Conservation (phyloP, 345 rosid species). For the Stellera chamaejasme region DNA sequence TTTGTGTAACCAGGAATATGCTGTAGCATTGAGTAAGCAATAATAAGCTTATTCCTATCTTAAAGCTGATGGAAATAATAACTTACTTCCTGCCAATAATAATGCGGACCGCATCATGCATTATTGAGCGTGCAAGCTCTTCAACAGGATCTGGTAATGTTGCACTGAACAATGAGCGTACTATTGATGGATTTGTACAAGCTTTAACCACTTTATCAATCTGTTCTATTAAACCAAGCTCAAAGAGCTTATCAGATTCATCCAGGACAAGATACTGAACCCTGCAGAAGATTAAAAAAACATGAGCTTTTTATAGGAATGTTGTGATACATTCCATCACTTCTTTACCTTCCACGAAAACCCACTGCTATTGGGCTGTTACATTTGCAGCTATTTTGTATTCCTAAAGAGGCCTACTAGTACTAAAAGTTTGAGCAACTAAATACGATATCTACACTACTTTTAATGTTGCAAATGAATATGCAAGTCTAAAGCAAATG, state of each 20-base stretch:
- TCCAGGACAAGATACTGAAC: conserved; percentile 92
- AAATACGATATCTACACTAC: no score
- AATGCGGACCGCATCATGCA: conserved; percentile 96
- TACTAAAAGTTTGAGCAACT: background rate
- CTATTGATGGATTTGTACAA: conserved; percentile 80
- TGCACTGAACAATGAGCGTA: conserved; percentile 90
- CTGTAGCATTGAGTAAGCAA: background rate
- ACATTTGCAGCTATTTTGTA: no score
- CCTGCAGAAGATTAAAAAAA: conserved; percentile 30
- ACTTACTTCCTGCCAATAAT: conserved; percentile 89
- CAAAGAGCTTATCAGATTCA: conserved; percentile 97
- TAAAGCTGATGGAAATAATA: background rate
- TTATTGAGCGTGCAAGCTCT: conserved; percentile 86
- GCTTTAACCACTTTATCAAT: conserved; percentile 87
- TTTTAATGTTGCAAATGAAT: no score
- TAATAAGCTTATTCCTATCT: background rate
- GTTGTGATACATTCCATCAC: background rate
- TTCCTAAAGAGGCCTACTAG: no score
- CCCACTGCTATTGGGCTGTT: background rate
- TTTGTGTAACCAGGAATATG: background rate
- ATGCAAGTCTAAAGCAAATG: no score
- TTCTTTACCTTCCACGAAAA: conserved; percentile 3
- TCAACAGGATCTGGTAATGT: conserved; percentile 92
- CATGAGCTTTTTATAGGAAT: conserved; percentile 2
- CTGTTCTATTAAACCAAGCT: conserved; percentile 78